phyloP scores from a whole-genome alignment of 1,284 basidiomycete genomes.

The Uromyces viciae-fabae region DNA sequence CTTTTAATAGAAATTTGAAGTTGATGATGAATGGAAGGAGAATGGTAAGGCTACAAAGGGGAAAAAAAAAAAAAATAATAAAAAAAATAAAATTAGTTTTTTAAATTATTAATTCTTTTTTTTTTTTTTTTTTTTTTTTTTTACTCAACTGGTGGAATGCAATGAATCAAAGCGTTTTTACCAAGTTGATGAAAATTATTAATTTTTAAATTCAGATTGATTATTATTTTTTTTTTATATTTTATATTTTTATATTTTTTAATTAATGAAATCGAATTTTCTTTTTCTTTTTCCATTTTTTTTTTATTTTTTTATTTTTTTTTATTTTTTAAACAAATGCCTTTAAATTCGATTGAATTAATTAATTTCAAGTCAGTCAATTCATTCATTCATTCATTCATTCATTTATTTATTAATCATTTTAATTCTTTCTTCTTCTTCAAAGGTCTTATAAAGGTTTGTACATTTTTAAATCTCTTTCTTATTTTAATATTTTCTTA shows the following conservation, averaged over 20 bases:
- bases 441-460: constrained; percentile 38
- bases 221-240: too few species aligned
- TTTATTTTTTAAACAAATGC: constrained; percentile 28
- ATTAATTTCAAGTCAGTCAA: constrained; percentile 42
- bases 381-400: background rate
- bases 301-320: too few species aligned
- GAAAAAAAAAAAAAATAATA: background rate
- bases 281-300: too few species aligned
- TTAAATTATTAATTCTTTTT: background rate
- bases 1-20: background rate
- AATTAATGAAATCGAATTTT: too few species aligned
- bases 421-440: background rate
- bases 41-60: background rate
- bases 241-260: too few species aligned
- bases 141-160: constrained; percentile 22
- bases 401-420: background rate
- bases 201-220: too few species aligned
- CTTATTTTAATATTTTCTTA: background rate
- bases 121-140: too few species aligned
- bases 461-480: background rate
- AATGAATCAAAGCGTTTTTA: background rate
- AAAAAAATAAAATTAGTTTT: background rate
- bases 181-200: too few species aligned
- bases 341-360: constrained; percentile 33
- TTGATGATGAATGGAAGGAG: background rate